Evolutionary conservation across 139 green algal species (phyloP).

Genomic region (Protoeuglena noctilucae): DNA sequence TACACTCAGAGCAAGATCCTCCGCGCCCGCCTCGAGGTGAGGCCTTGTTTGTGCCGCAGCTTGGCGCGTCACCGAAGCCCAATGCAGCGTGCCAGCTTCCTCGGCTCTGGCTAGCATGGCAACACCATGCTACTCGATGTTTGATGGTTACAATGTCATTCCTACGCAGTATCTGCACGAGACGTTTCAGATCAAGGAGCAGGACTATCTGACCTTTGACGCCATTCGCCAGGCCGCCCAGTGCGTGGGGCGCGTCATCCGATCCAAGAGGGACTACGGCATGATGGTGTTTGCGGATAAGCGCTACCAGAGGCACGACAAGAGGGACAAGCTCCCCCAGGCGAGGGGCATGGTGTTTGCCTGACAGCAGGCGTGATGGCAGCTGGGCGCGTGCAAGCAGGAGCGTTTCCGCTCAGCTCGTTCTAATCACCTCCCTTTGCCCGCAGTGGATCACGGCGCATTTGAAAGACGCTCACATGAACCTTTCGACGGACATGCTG

Average conservation of each 20-base stretch:
- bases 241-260: conserved; percentile 95
- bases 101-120: too few species aligned
- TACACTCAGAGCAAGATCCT: conserved; percentile 80
- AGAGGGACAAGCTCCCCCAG: conserved; percentile 85
- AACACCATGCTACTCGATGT: too few species aligned
- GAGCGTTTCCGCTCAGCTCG: background rate
- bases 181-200: conserved; percentile 76
- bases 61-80: too few species aligned
- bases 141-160: too few species aligned
- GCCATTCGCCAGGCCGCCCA: conserved; percentile 89
- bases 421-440: background rate
- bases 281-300: conserved; percentile 26
- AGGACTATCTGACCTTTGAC: conserved; percentile 94
- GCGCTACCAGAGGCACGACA: conserved; percentile 90
- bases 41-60: conserved; percentile 6
- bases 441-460: conserved; percentile 81
- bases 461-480: conserved; percentile 62
- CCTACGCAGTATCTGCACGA: conserved; percentile 90
- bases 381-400: background rate
- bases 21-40: conserved; percentile 32
- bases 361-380: too few species aligned
- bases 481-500: conserved; percentile 66
- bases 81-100: too few species aligned
- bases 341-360: too few species aligned
- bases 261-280: conserved; percentile 76